Conservation (phyloP, 345 rosid genomes). For the Melaleuca quinquenervia region DNA sequence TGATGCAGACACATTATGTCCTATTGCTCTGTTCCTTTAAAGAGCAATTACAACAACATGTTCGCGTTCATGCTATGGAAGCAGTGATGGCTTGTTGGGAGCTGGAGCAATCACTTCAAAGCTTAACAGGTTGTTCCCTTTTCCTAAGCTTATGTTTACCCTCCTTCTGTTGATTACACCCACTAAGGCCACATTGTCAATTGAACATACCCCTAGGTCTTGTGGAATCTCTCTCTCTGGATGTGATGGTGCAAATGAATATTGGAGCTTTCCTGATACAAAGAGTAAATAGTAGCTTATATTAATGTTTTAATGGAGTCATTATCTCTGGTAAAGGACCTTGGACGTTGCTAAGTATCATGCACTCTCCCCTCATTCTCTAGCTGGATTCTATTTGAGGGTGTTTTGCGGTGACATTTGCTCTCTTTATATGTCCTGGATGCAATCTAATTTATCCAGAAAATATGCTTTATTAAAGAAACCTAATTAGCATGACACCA, state of each 20-base stretch:
- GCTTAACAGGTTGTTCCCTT: conserved; percentile 62
- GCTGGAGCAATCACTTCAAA: conserved; percentile 90
- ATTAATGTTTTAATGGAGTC: not conserved
- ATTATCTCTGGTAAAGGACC: not conserved
- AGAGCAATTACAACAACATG: conserved; percentile 97
- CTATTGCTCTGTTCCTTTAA: conserved; percentile 83
- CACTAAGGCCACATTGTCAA: not conserved
- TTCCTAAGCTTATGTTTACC: not conserved
- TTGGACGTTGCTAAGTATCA: not conserved
- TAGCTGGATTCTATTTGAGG: not conserved
- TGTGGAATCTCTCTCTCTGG: not conserved
- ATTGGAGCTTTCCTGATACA: not conserved
- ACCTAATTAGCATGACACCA: not conserved
- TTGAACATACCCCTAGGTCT: not conserved
- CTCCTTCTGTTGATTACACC: not conserved
- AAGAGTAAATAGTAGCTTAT: not conserved
- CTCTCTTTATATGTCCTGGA: not conserved
- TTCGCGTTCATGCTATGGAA: conserved; percentile 99
- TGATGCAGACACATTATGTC: conserved; percentile 76
- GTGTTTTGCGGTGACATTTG: not conserved
- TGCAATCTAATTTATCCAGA: not conserved
- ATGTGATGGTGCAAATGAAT: not conserved
- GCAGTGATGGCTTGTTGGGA: conserved; percentile 99
- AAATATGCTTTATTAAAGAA: not conserved
- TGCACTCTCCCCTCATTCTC: not conserved